phyloP scores from a whole-genome alignment of 352 stramenopile genomes.

The Phytophthora sansomeana region DNA sequence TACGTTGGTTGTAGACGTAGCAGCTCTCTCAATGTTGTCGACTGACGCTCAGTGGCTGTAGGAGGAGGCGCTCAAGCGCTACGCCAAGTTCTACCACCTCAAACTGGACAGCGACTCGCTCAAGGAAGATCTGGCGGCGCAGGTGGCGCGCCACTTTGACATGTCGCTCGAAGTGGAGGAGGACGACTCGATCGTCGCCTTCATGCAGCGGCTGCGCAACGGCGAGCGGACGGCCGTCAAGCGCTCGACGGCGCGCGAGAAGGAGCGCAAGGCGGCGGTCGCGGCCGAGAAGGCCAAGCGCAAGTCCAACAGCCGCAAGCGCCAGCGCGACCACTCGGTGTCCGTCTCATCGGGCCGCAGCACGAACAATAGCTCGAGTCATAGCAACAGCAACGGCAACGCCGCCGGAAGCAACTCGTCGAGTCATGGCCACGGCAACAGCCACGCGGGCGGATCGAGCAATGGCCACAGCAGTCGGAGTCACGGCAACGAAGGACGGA shows the following conservation, averaged over 20 bases:
- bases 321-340: conserved; percentile 62
- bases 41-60: conserved; percentile 32
- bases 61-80: conserved; percentile 79
- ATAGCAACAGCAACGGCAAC: conserved; percentile 33
- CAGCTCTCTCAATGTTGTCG: no score
- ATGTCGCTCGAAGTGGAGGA: conserved; percentile 83
- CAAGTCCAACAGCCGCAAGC: conserved; percentile 81
- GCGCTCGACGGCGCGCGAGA: conserved; percentile 54
- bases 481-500: conserved; percentile 37
- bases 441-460: conserved; percentile 18
- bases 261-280: conserved; percentile 59
- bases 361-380: conserved; percentile 27
- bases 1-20: conserved; percentile 35
- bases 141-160: conserved; percentile 86
- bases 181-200: conserved; percentile 87
- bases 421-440: conserved; percentile 26
- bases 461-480: conserved; percentile 29
- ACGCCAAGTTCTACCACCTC: conserved; percentile 84
- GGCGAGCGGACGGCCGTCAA: conserved; percentile 72
- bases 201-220: conserved; percentile 87
- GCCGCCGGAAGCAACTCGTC: conserved; percentile 14
- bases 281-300: conserved; percentile 69
- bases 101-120: conserved; percentile 60
- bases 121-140: conserved; percentile 79
- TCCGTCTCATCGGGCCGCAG: conserved; percentile 34